Evolutionary conservation across 2,329 filamentous ascomycete genomes (phyloP), one percentile per base, ranked within the genome.

Genomic region (Colletotrichum neosansevieriae): DNA sequence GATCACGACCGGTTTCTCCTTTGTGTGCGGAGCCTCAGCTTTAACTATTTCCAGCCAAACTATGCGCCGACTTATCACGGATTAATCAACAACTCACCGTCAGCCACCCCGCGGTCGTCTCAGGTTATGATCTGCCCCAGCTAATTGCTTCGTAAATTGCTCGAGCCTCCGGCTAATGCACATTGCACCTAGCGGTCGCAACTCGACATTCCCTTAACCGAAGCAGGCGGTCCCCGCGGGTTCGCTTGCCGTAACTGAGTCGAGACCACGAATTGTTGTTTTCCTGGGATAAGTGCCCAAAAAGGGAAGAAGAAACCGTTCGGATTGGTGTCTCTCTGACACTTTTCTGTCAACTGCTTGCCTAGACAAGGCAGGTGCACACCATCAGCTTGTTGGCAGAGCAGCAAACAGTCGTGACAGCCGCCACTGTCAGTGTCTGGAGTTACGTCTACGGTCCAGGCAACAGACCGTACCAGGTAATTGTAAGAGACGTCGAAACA

Each of bases 401-500:
- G 38, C 47, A 45, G 61, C 19, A 59, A 53, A 65, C 34, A 38
- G 49, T 12, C n/a, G 54, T 68, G 60, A 59, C 61, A 68, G 54
- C 49, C 47, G 61, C 61, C 47, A 65, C 32, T 42, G 36, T 45
- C 54, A 29, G 19, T 34, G 61, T 59, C 34, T 44, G 40, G 40
- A 54, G 32, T 50, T 59, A n/a, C 34, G 47, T 44, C 32, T 15
- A 54, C 61, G 61, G 65, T 21, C 15, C 34, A 29, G 34, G 7
- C n/a, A 29, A 17, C 47, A 59, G 17, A 5, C 40, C 47, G 19
- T 19, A 32, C 49, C 24, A 44, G 61, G 61, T 11, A 68, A 60
- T 59, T 49, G 40, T 7, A 19, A 56, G 61, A 68, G 65, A 56
- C 42, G 49, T 65, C 61, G 65, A 59, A 65, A 68, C 54, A 65